Evolutionary conservation across 1,139 yeast genomes (phyloP), one percentile per base, ranked within the genome.

Genomic region (Hansenula lynferdii): DNA sequence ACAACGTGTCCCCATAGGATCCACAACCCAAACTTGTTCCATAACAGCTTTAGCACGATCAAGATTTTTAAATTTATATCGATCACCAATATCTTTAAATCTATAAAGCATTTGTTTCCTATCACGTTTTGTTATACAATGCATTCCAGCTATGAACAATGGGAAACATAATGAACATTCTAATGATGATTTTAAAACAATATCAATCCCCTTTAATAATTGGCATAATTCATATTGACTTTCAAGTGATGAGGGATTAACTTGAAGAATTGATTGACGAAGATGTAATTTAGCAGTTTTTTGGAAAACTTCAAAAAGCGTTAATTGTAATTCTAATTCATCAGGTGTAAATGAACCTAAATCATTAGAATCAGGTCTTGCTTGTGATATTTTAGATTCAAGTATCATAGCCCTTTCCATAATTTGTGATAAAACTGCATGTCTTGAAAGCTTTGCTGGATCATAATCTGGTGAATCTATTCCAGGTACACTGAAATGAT

Each of bases 111-210:
- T 80, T 31, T 63, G 56, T 14, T 59, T 58, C 18, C 86, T 68
- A 47, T 77, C 82, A 15, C 57, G 57, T 27, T 53, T 60, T 5
- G 62, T 60, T 8, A 77, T 72, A 50, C 85, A 75, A 55, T 80
- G 81, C 49, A 85, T 73, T 1, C 94, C 92, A 1, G 89, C 82
- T 25, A 85, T 77, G 54, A 85, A 85, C 45, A 83, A 61, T 1
- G 95, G 95, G 58, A 85, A 84, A 32, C 83, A 82, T 16, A 84
- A 60, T 3, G 84, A 76, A 6, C 86, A 80, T 52, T 84, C 90
- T 26, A 83, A 83, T 2, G 77, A 72, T 0, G 90, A 70, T 3
- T 77, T 85, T 31, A 85, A 57, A 5, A 85, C 69, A 6, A 77
- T 67, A 50, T 82, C 87, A 25, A 85, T 59, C 42, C 83, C 70